Conservation (phyloP, 768 basidiomycete species). For the Dictyophora rubrovolvata region DNA sequence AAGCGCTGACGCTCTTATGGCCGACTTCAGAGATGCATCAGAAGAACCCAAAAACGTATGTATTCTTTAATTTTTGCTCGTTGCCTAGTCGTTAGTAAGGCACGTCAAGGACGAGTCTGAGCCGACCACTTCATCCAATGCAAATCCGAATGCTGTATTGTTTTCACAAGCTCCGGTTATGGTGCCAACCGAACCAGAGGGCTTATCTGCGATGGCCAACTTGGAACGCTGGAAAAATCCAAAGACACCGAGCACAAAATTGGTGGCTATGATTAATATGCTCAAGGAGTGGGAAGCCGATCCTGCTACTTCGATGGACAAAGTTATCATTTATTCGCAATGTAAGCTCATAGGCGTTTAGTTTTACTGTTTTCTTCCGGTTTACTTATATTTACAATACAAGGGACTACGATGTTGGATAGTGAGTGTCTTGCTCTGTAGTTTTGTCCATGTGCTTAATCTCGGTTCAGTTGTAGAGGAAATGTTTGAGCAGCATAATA, state of each 20-base stretch:
- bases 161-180: not conserved
- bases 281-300: constrained; percentile 45
- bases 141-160: not conserved
- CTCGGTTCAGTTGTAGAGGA: constrained; percentile 32
- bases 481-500: constrained; percentile 46
- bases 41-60: not conserved
- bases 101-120: not conserved
- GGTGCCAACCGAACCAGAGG: not conserved
- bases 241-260: constrained; percentile 47
- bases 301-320: constrained; percentile 38
- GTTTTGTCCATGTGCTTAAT: not conserved
- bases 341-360: constrained; percentile 30
- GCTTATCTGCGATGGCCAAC: not conserved
- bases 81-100: not conserved
- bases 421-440: not conserved
- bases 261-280: constrained; percentile 44
- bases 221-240: constrained; percentile 1
- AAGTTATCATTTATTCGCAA: constrained; percentile 63
- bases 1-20: not conserved
- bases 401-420: constrained; percentile 9
- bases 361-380: not conserved
- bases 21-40: not conserved
- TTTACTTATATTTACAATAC: not conserved
- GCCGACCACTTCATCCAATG: not conserved
- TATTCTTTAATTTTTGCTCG: not conserved